Conservation (phyloP, 1,284 basidiomycete genomes). For the Malassezia arunalokei region DNA sequence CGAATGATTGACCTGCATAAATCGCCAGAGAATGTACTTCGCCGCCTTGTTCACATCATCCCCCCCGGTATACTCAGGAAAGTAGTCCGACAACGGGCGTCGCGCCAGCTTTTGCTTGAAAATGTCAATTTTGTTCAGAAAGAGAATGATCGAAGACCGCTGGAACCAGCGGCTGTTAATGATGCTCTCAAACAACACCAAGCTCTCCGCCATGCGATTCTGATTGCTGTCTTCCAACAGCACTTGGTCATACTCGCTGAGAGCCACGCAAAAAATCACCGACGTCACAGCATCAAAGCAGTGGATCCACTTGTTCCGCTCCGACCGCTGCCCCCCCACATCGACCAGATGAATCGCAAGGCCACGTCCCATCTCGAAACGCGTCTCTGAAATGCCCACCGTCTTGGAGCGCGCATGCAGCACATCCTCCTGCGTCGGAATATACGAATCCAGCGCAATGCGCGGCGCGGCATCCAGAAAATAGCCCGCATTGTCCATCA, state of each 20-base stretch:
- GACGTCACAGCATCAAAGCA: conserved; percentile 43
- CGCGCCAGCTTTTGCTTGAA: conserved; percentile 78
- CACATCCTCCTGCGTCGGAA: conserved; percentile 79
- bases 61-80: conserved; percentile 82
- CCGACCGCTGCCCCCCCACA: conserved; percentile 40
- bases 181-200: conserved; percentile 84
- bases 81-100: conserved; percentile 69
- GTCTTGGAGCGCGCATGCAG: conserved; percentile 79
- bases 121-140: conserved; percentile 83
- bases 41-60: conserved; percentile 92
- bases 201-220: conserved; percentile 90
- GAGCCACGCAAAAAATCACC: conserved; percentile 44
- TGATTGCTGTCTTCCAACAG: conserved; percentile 41
- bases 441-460: conserved; percentile 66
- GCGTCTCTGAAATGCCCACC: conserved; percentile 81
- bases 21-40: conserved; percentile 93
- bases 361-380: conserved; percentile 47
- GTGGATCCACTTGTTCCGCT: conserved; percentile 45
- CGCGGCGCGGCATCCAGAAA: conserved; percentile 69
- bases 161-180: conserved; percentile 84
- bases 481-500: conserved; percentile 92
- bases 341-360: conserved; percentile 47
- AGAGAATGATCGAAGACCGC: conserved; percentile 69
- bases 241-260: conserved; percentile 41
- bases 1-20: conserved; percentile 78